Conservation (phyloP, 441 rosid species). For the Capsella rubella region DNA sequence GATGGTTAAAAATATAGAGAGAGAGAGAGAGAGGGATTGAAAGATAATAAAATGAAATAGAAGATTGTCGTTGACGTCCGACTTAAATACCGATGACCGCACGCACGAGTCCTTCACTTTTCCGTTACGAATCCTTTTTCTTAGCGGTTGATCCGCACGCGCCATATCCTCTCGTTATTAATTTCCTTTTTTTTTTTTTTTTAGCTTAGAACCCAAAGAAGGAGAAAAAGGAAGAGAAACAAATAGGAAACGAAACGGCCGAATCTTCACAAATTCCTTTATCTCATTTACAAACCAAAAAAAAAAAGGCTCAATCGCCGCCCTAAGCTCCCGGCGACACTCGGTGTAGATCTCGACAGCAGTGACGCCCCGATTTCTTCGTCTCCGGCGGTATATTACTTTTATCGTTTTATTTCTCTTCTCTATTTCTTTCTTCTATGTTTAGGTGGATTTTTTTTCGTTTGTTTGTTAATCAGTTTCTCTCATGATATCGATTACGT, state of each 20-base stretch:
- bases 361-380: slow-evolving; percentile 24
- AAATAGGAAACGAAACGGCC: slow-evolving; percentile 18
- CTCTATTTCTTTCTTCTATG: not conserved
- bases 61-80: slow-evolving; percentile 37
- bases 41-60: slow-evolving; percentile 9
- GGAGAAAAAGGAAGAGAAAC: not conserved
- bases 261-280: slow-evolving; percentile 11
- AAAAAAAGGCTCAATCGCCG: slow-evolving; percentile 25
- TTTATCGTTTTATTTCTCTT: not conserved
- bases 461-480: not conserved
- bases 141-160: slow-evolving; percentile 37
- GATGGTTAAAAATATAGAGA: not conserved
- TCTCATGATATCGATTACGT: not conserved
- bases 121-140: slow-evolving; percentile 22
- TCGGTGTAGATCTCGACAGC: slow-evolving; percentile 18
- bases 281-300: not conserved
- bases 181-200: not conserved
- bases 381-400: slow-evolving; percentile 18
- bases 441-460: not conserved
- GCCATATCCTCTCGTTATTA: not conserved
- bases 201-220: slow-evolving; percentile 22
- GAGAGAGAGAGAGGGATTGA: slow-evolving; percentile 6
- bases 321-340: slow-evolving; percentile 16
- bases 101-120: slow-evolving; percentile 24
- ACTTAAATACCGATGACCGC: slow-evolving; percentile 35